Conservation (phyloP, 83 land plant species). For the Diphasiastrum complanatum region DNA sequence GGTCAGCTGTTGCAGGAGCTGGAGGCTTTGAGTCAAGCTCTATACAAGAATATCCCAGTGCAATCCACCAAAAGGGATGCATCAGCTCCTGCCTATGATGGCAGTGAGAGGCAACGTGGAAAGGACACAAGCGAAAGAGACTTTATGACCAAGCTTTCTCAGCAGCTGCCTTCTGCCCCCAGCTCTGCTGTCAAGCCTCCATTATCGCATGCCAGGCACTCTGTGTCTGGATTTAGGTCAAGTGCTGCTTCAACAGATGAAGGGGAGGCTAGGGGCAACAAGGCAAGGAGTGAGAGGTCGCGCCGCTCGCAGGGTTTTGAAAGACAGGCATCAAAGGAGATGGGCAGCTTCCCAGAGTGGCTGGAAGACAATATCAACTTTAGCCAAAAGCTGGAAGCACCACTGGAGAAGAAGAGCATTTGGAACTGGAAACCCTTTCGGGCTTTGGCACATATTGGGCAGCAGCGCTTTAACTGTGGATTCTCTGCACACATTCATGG, state of each 20-base stretch:
- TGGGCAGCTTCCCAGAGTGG: not conserved
- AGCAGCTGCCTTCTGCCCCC: too few relatives aligned
- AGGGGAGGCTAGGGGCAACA: too few relatives aligned
- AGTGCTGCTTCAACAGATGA: too few relatives aligned
- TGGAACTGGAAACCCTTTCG: slow-evolving; percentile 88
- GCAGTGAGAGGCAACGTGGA: not conserved
- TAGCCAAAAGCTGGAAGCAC: slow-evolving; percentile 7
- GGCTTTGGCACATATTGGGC: slow-evolving; percentile 61
- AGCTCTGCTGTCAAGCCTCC: too few relatives aligned
- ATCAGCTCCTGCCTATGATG: slow-evolving; percentile 40
- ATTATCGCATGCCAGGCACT: too few relatives aligned
- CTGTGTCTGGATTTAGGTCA: too few relatives aligned
- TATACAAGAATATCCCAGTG: slow-evolving; percentile 59
- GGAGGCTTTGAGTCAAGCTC: slow-evolving; percentile 58
- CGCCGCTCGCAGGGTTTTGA: slow-evolving; percentile 4
- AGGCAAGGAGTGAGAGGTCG: too few relatives aligned
- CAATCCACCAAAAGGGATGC: slow-evolving; percentile 30
- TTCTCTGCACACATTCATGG: slow-evolving; percentile 67
- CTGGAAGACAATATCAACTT: not conserved
- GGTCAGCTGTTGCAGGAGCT: slow-evolving; percentile 55
- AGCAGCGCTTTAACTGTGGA: slow-evolving; percentile 49
- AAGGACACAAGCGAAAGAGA: too few relatives aligned
- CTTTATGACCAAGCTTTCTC: too few relatives aligned
- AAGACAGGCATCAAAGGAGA: not conserved
- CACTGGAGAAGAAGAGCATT: slow-evolving; percentile 45